Evolutionary conservation across 129 eudicot species (phyloP), one percentile per base, ranked within the genome.

Genomic region (Chrysanthemum makinoi): DNA sequence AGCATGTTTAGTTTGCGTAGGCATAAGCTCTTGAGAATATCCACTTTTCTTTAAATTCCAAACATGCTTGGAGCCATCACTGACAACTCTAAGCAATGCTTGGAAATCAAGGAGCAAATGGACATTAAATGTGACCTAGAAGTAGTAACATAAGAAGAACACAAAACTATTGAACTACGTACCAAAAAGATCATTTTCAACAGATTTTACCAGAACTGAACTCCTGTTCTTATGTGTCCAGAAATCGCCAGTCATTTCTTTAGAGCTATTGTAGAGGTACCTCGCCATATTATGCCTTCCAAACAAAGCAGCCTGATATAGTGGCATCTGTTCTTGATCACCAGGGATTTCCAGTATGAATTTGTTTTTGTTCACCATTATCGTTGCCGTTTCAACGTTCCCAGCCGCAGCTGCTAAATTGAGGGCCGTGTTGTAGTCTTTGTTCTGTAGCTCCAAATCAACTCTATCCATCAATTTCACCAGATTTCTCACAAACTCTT

Each of bases 351-450:
- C 62, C 5, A 75, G 70, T 18, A 82, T 2, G n/a, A n/a, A n/a
- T n/a, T n/a, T n/a, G n/a, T n/a, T n/a, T n/a, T n/a, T n/a, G n/a
- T n/a, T n/a, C n/a, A 74, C 35, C 83, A 82, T 53, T 2, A 30
- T 2, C 24, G 13, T 24, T 1, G 82, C 83, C 30, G 69, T 78
- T 44, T 70, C 24, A 8, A 69, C 22, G 13, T 30, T 26, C 19
- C 83, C 80, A 26, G 57, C 58, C 5, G 63, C 68, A n/a, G 86
- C 86, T 16, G 82, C 82, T 62, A 82, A 82, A 47, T 79, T 67
- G 2, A 82, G 62, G 2, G 82, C 86, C 10, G 86, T 77, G 43
- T 69, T 65, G 3, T 68, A 72, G 11, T 16, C 17, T 6, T 4
- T 20, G 18, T 77, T 49, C 3, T 49, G 54, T 10, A 49, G 54